Evolutionary conservation across 2,329 filamentous ascomycete genomes (phyloP), one percentile per base, ranked within the genome.

Genomic region (Fusarium cyanostomum): DNA sequence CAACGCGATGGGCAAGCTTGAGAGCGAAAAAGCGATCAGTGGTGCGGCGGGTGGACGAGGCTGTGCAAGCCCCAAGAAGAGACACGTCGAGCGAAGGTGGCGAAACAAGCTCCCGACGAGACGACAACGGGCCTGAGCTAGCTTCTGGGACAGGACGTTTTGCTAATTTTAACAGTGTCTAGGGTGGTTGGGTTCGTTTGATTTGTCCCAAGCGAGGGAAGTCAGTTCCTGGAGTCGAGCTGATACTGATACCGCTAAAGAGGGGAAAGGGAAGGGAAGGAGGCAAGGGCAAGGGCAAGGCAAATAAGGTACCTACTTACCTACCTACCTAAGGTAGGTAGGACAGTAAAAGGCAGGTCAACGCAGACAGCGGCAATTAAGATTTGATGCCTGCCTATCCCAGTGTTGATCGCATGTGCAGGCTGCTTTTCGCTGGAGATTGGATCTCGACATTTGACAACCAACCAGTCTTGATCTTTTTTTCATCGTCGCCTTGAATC

Each of bases 121-220:
- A 35, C 44, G 33, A 38, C 33, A 28, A 37, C 45, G 45, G 34
- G 24, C 45, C 21, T 30, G 28, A 28, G 45, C 51, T 58, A 54
- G 39, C 28, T 54, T 26, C 38, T 57, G 46, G 31, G 37, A 50
- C 42, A 39, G 35, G 51, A 55, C 27, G 33, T 35, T 48, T 61
- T 69, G 46, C 66, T 69, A 68, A 68, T 69, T 68, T 69, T 63
- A 65, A 67, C 56, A 35, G 18, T 34, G 31, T 45, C 46, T 30
- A 15, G 43, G 52, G 52, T 28, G 35, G 41, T 18, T 50, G 44
- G 56, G 21, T 26, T 64, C 18, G 41, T 53, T 59, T 56, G 41
- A 46, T 49, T 27, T 46, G 35, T 56, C 18, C 9, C 28, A 52
- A 46, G 57, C 50, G 27, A 62, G 51, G 51, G 34, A 37, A 57